Evolutionary conservation across 257 asterid genomes (phyloP), one percentile per base, ranked within the genome.

Genomic region (Capsicum pubescens): DNA sequence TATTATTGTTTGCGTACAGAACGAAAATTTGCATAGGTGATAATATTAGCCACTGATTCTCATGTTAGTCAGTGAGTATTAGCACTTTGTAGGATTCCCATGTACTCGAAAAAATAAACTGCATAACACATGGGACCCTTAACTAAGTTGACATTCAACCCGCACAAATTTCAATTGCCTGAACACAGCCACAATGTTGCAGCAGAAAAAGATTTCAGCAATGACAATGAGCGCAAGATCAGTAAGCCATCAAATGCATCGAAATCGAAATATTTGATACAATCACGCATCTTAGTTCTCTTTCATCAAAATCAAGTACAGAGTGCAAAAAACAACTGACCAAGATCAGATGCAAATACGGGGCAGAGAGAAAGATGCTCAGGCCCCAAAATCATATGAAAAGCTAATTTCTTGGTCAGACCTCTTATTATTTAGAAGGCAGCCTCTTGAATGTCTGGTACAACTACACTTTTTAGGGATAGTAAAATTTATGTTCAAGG

Each of bases 301-400:
- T 42, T 70, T 42, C 79, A 70, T 70, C 44, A 16, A 70, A 44
- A 70, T 70, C 16, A 48, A 48, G 63, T 76, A 52, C 10, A 50
- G 59, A 72, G 61, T 50, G 81, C 63, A 82, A 72, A 82, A 82
- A 66, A 46, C 63, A 50, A 82, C 84, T 50, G 79, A 82, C 35
- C 50, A 64, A 81, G 59, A 36, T 35, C 79, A 48, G 46, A 21
- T 82, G 79, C 21, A 16, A 17, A 36, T 54, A 16, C 13, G 42
- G 52, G 9, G 79, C 56, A 44, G 57, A 42, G 36, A 70, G 1
- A 16, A 19, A 8, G 56, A 70, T 70, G 50, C 56, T 42, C 56
- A 17, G 79, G 79, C 35, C 79, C 79, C 79, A 70, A 42, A 70
- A 67, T 52, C 60, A 63, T n/a, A 63, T 46, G 3, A 14, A 39